Evolutionary conservation across 2,329 filamentous ascomycete genomes (phyloP), one percentile per base, ranked within the genome.

Genomic region (Paraphaeosphaeria minitans): DNA sequence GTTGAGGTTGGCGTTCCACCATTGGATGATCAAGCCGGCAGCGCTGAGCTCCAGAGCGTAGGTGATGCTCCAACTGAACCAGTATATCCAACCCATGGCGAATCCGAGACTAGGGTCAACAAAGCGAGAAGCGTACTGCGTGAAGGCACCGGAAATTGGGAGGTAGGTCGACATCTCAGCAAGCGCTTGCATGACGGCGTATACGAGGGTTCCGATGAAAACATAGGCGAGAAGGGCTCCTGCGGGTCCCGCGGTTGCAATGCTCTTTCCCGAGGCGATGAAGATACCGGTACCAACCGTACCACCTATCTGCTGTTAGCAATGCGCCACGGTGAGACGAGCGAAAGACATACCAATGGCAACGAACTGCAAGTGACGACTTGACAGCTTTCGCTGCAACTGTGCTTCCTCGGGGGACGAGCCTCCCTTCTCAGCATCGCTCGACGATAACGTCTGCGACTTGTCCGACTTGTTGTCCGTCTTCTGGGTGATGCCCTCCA

Each of bases 31-130:
- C 49, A 92, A 79, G 5, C 89, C 89, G 1, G 89, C 87, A 0
- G 89, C 88, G 0, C 87, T 90, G 41, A 93, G 80, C 71, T 93
- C 90, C 9, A 92, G 83, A 0, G 89, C 89, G 65, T 86, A 90
- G 0, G 89, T 92, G 57, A 89, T 86, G 19, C 87, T 83, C 89
- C 88, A 93, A 39, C 84, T 88, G 71, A 92, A 92, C 88, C 89
- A 93, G 77, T 93, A 93, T 59, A 91, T 87, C 90, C 90, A 93
- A 21, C 91, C 90, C 83, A 93, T 89, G 21, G 89, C 84, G 68
- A 93, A 93, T 8, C 89, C 89, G 49, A 92, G 80, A 56, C 87
- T 87, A 12, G 86, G 87, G 69, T 91, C 87, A 58, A 92, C 83
- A 67, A 94, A 92, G 19, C 91, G 88, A 41, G 87, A 84, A 22